phyloP scores from a whole-genome alignment of 108 stramenopile genomes.

The Thalassiosira profunda region DNA sequence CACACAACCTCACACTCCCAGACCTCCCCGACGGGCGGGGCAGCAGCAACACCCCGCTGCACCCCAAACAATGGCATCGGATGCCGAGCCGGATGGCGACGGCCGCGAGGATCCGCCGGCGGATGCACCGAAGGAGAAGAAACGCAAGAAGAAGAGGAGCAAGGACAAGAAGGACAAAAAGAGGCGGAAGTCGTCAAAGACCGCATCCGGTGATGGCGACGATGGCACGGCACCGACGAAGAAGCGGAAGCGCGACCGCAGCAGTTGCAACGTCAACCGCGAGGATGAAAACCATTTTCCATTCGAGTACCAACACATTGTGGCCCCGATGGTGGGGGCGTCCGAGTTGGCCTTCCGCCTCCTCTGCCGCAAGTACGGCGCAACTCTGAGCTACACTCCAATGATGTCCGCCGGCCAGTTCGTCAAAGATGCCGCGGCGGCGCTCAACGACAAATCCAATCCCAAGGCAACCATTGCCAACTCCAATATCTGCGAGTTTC shows the following conservation, averaged over 20 bases:
- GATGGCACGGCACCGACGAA: neutral
- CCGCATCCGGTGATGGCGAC: neutral
- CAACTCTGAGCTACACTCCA: constrained; percentile 95
- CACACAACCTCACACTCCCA: no score
- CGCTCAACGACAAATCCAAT: constrained; percentile 4
- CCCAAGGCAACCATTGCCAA: constrained; percentile 11
- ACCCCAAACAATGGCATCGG: no score
- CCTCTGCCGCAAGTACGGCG: constrained; percentile 95
- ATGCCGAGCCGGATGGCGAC: no score
- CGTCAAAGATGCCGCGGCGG: constrained; percentile 42
- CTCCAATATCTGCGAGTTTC: constrained; percentile 70
- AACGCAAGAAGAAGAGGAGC: neutral
- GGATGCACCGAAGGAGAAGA: no score
- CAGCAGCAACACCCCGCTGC: no score
- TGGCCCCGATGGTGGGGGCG: constrained; percentile 99
- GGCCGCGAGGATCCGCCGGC: no score
- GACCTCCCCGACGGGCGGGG: no score
- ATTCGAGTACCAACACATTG: constrained; percentile 64
- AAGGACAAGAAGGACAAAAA: constrained; percentile 7
- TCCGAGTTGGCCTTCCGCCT: constrained; percentile 91
- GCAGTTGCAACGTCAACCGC: neutral
- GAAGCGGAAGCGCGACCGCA: neutral
- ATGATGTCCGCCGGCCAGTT: constrained; percentile 95
- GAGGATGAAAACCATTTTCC: constrained; percentile 30
- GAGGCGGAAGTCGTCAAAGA: neutral